These are phyloP conservation scores for Bjerkandera adusta DNA, from an alignment of 1,284 basidiomycete genomes.

Conservation along the genomic window DNA sequence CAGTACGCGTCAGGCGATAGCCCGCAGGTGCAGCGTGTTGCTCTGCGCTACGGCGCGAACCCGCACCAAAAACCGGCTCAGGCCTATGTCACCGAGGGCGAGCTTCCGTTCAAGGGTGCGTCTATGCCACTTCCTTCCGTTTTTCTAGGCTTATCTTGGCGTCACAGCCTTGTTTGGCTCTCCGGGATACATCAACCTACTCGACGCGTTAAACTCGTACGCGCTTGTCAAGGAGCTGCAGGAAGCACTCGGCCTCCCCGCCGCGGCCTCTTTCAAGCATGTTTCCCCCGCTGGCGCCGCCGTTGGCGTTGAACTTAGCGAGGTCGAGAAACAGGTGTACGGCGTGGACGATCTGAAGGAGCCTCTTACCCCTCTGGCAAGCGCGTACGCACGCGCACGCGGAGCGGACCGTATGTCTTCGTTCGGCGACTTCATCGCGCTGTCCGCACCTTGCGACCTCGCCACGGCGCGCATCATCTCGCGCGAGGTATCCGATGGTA, in stretches of 20 bases:
- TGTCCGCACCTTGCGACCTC: slow-evolving; percentile 91
- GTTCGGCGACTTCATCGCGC: slow-evolving; percentile 97
- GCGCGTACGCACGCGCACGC: slow-evolving; percentile 94
- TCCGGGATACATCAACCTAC: slow-evolving; percentile 99
- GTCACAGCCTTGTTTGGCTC: slow-evolving; percentile 83
- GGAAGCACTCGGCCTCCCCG: slow-evolving; percentile 83
- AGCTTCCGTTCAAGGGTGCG: slow-evolving; percentile 91
- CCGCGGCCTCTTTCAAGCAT: slow-evolving; percentile 99
- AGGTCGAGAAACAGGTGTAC: slow-evolving; percentile 91
- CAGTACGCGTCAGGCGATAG: slow-evolving; percentile 87
- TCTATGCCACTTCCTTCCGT: neutral
- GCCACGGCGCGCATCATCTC: slow-evolving; percentile 96
- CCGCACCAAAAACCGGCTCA: slow-evolving; percentile 99
- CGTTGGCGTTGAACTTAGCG: slow-evolving; percentile 82
- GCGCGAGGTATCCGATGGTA: slow-evolving; percentile 96
- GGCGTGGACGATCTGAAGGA: slow-evolving; percentile 95
- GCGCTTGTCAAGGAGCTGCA: slow-evolving; percentile 95
- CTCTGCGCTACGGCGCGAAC: slow-evolving; percentile 95
- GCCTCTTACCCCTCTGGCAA: slow-evolving; percentile 84
- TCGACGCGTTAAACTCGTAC: slow-evolving; percentile 97
- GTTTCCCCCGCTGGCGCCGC: slow-evolving; percentile 98
- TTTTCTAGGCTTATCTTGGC: neutral
- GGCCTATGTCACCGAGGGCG: slow-evolving; percentile 88
- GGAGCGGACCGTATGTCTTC: slow-evolving; percentile 98
- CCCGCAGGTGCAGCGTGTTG: slow-evolving; percentile 76